These are phyloP conservation scores for Candida sp. DNA, from an alignment of 1,139 yeast genomes.

Conservation along the genomic window DNA sequence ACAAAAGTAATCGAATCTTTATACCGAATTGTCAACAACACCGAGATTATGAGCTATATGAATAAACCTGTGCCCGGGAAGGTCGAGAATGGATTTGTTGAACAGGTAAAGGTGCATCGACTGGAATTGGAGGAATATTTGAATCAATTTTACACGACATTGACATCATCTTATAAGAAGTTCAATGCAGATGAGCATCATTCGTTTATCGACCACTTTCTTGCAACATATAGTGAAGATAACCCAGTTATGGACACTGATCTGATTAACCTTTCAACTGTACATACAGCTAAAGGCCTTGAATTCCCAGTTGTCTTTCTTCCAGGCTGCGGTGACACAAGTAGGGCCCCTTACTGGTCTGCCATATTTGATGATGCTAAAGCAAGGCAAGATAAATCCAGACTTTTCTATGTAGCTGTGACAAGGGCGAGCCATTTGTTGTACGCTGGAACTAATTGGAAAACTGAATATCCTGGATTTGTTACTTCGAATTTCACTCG, in stretches of 20 bases:
- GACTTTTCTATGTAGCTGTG: conserved; percentile 59
- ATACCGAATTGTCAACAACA: conserved; percentile 14
- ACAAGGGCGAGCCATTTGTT: conserved; percentile 59
- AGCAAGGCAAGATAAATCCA: conserved; percentile 14
- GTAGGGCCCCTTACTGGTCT: conserved; percentile 5
- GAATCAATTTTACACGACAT: conserved; percentile 23
- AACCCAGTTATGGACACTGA: conserved; percentile 22
- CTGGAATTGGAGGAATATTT: conserved; percentile 14
- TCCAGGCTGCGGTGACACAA: conserved; percentile 25
- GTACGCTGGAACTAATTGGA: conserved; percentile 25
- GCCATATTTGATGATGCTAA: conserved; percentile 2
- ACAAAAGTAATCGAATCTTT: conserved; percentile 16
- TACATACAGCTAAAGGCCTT: conserved; percentile 70
- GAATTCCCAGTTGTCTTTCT: conserved; percentile 73
- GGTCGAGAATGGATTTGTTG: conserved; percentile 4
- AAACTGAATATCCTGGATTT: conserved; percentile 6
- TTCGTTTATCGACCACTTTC: conserved; percentile 31
- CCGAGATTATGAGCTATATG: conserved; percentile 20
- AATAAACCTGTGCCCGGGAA: conserved; percentile 12
- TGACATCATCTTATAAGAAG: conserved; percentile 16
- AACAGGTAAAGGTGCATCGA: conserved; percentile 7
- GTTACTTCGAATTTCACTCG: conserved; percentile 11
- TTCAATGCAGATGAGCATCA: conserved; percentile 10
- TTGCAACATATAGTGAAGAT: conserved; percentile 48
- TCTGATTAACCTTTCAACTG: conserved; percentile 52